These are phyloP conservation scores for Calonectria hawksworthii DNA, from an alignment of 2,329 filamentous ascomycete species.

Conservation along the genomic window DNA sequence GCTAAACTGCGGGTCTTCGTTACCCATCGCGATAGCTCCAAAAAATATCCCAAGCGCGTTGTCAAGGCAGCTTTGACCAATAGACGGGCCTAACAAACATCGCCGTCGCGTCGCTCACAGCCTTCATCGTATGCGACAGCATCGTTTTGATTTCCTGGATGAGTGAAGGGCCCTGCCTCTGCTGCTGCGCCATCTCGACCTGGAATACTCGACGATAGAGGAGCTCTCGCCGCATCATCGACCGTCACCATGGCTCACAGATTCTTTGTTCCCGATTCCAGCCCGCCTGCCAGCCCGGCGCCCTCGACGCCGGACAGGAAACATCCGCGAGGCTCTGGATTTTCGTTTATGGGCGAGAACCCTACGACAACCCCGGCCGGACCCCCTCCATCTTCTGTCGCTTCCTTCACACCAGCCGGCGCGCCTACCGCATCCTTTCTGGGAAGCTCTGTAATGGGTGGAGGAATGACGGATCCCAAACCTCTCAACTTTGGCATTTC, in stretches of 20 bases:
- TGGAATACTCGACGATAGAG: slow-evolving; percentile 24
- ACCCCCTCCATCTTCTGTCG: slow-evolving; percentile 64
- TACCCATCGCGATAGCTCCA: slow-evolving; percentile 47
- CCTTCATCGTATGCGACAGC: slow-evolving; percentile 31
- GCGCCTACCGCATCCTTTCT: slow-evolving; percentile 69
- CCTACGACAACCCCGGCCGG: slow-evolving; percentile 69
- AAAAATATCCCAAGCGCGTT: slow-evolving; percentile 46
- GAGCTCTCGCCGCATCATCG: slow-evolving; percentile 36
- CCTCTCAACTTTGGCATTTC: slow-evolving; percentile 56
- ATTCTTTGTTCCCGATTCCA: slow-evolving; percentile 60
- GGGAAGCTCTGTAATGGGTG: slow-evolving; percentile 67
- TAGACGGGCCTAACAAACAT: slow-evolving; percentile 31
- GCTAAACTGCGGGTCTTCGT: slow-evolving; percentile 41
- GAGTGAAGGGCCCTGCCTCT: slow-evolving; percentile 21
- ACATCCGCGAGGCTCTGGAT: slow-evolving; percentile 49
- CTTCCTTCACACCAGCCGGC: slow-evolving; percentile 69
- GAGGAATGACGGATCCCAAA: slow-evolving; percentile 53
- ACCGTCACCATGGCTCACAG: slow-evolving; percentile 54
- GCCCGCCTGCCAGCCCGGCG: slow-evolving; percentile 57
- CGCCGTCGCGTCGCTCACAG: slow-evolving; percentile 28
- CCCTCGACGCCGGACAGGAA: slow-evolving; percentile 65
- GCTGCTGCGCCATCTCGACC: slow-evolving; percentile 28
- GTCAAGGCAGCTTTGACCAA: slow-evolving; percentile 34
- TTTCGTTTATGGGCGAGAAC: slow-evolving; percentile 58
- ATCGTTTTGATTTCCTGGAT: slow-evolving; percentile 9